These are phyloP conservation scores for Helichrysum umbraculigerum DNA, from an alignment of 129 eudicot species.

Conservation along the genomic window DNA sequence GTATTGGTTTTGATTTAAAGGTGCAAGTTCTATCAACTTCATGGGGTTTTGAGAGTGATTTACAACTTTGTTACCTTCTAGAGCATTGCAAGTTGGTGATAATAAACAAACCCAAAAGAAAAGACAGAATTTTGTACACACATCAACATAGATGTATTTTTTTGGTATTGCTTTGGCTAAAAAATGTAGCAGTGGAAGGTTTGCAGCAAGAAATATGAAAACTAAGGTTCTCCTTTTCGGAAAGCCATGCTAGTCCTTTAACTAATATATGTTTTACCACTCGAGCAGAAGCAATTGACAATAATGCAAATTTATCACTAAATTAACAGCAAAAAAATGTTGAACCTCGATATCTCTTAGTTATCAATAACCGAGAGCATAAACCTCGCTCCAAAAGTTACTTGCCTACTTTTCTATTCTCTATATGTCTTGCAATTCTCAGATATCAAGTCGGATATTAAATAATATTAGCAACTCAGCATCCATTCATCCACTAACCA, in stretches of 20 bases:
- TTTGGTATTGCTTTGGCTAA: constrained; percentile 13
- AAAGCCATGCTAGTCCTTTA: neutral
- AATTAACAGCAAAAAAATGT: neutral
- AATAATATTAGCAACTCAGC: neutral
- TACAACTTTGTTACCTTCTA: neutral
- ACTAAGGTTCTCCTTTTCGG: neutral
- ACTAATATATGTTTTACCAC: neutral
- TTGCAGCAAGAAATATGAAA: neutral
- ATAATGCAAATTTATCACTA: constrained; percentile 7
- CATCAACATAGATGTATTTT: neutral
- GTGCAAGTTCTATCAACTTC: constrained; percentile 6
- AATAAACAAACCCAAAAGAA: constrained; percentile 11
- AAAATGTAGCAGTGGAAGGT: neutral
- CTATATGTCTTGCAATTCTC: neutral
- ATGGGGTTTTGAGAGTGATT: neutral
- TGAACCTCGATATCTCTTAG: neutral
- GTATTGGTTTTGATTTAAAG: neutral
- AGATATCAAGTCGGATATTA: constrained; percentile 1
- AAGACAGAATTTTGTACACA: constrained; percentile 19
- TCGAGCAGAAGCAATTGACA: neutral
- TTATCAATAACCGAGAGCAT: constrained; percentile 1
- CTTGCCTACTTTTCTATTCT: neutral
- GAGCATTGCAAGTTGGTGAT: neutral
- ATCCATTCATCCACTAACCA: constrained; percentile 4
- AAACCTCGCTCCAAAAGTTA: constrained; percentile 2